Evolutionary conservation across 192 early-diverging fungal genomes (phyloP).

Genomic region (Podila verticillata): DNA sequence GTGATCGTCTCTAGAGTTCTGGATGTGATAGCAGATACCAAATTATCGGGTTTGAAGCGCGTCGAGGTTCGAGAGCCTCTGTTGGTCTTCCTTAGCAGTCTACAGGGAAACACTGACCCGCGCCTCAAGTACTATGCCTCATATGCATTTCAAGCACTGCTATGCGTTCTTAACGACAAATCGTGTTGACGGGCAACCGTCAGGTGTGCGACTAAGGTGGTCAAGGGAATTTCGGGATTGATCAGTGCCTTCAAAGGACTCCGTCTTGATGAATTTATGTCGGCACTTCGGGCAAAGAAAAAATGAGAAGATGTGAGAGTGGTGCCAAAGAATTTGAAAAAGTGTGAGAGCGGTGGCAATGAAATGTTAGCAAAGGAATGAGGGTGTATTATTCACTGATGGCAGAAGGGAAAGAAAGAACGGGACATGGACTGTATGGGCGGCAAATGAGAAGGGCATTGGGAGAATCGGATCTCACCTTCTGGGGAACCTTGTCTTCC

Average conservation of each 20-base stretch:
- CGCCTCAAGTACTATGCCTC: conserved; percentile 7
- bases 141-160: conserved; percentile 14
- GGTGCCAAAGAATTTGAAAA: no score
- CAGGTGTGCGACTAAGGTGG: neutral
- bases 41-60: conserved; percentile 2
- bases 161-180: conserved; percentile 15
- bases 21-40: conserved; percentile 13
- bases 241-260: conserved; percentile 6
- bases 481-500: no score
- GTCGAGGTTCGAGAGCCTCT: conserved; percentile 3
- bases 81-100: neutral
- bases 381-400: no score
- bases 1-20: conserved; percentile 9
- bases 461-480: no score
- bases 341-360: no score
- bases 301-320: no score
- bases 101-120: conserved; percentile 2
- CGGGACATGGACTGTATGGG: no score
- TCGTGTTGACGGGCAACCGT: neutral
- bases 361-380: no score
- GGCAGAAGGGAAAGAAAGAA: no score
- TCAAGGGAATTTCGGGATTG: conserved; percentile 3
- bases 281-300: neutral
- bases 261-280: conserved; percentile 1
- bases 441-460: no score